phyloP scores from a whole-genome alignment of 352 stramenopile genomes.

The Phytopythium delawarense region DNA sequence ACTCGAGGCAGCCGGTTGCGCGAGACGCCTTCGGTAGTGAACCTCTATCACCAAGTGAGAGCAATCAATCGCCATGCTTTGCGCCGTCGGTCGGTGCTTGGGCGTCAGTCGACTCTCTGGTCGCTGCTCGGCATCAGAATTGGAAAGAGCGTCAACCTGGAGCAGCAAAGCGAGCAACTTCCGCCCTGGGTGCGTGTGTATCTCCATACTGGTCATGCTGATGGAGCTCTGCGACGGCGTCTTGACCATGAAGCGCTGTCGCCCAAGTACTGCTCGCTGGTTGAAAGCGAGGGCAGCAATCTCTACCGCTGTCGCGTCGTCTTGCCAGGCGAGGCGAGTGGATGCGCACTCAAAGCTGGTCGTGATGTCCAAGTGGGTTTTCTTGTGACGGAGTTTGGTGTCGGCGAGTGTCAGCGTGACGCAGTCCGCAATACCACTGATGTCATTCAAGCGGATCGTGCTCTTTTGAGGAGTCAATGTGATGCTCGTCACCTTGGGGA shows the following conservation, averaged over 20 bases:
- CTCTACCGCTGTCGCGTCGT: conserved; percentile 17
- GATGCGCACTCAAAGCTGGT: conserved; percentile 25
- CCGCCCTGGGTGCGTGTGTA: conserved; percentile 15
- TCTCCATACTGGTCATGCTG: conserved; percentile 11
- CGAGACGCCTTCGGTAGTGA: neutral
- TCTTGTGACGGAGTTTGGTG: conserved; percentile 17
- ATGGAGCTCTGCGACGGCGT: conserved; percentile 10
- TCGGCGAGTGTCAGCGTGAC: conserved; percentile 21
- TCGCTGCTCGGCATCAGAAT: neutral
- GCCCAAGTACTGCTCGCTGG: conserved; percentile 17
- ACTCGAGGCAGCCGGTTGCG: neutral
- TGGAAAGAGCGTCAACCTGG: conserved; percentile 3
- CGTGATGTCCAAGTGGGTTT: conserved; percentile 22
- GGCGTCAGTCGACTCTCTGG: neutral
- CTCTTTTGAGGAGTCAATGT: conserved; percentile 24
- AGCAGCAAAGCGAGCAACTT: conserved; percentile 3
- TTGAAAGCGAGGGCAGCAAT: conserved; percentile 14
- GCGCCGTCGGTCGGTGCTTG: neutral
- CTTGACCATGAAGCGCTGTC: conserved; percentile 14
- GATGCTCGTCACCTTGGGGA: conserved; percentile 19
- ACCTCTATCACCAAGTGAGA: neutral
- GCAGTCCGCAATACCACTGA: conserved; percentile 17
- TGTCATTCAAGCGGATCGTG: conserved; percentile 19
- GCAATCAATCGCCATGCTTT: conserved; percentile 3
- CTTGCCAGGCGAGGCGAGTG: conserved; percentile 17